Base-by-base conservation (phyloP, 2,329 filamentous ascomycete genomes). In the Alternaria brassicae region DNA sequence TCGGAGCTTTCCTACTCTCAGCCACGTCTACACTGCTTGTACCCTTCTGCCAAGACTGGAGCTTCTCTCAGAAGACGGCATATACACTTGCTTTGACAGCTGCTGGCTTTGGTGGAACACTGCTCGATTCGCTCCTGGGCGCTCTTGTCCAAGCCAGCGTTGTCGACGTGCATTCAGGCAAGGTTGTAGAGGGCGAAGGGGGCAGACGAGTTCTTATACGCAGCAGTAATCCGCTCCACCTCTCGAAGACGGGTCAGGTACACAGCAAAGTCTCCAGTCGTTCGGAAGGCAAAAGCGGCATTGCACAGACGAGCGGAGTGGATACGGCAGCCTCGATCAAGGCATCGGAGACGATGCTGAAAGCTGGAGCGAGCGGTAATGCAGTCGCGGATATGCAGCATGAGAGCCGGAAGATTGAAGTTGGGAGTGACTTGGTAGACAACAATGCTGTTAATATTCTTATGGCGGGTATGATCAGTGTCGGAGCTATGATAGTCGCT, bases 371-470 rank as follows among this genome's bases (percentile, higher is more conserved):
- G 34, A 69, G 68, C 44, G 63, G 63, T 1, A 63, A 49, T 19
- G 63, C 53, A 13, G 70, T 74, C 7, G 74, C 76, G 19, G 75
- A 76, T 59, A 60, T 60, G 6, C 74, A 80, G 56, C 79, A 77
- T 41, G 80, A 82, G 57, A 83, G 80, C 39, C 69, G 81, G 63
- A 86, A 86, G 69, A 82, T 80, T 79, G 86, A 91, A 76, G 90
- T 85, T 62, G 78, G 90, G 82, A 67, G 83, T 80, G 86, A 97
- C 74, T 76, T 96, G 61, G 81, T 99, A 57, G 93, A 96, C 78
- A 99, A 99, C 78, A 99, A 99, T 77, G 91, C 91, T 54, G 93
- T 99, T 69, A 99, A 99, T 77, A 87, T 97, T 58, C 77, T 94
- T 56, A 98, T 97, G 94, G 93, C 94, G 0, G 84, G 87, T 13